Conservation (phyloP, 2,329 filamentous ascomycete genomes). For the Fusarium sp. region DNA sequence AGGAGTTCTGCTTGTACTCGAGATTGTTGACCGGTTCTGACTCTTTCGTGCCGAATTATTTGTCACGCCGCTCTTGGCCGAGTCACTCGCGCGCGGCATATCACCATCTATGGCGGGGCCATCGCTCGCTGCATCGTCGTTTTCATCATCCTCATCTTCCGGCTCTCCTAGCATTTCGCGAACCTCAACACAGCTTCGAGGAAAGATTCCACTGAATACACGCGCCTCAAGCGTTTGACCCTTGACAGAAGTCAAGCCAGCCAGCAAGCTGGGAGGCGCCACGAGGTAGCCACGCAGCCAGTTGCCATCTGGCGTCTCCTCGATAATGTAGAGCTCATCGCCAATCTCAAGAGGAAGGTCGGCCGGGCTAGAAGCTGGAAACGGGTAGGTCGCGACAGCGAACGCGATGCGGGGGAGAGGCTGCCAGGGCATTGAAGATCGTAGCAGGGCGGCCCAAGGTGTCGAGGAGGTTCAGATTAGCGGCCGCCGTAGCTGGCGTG, state of each 20-base stretch:
- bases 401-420: slow-evolving; percentile 97
- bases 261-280: slow-evolving; percentile 90
- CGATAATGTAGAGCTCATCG: slow-evolving; percentile 98
- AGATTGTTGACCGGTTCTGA: slow-evolving; percentile 45
- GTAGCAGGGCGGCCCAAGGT: slow-evolving; percentile 31
- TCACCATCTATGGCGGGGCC: slow-evolving; percentile 43
- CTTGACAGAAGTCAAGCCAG: slow-evolving; percentile 88
- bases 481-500: slow-evolving; percentile 28
- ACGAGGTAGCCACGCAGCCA: slow-evolving; percentile 98
- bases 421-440: slow-evolving; percentile 86
- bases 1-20: slow-evolving; percentile 46
- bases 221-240: slow-evolving; percentile 94
- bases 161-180: slow-evolving; percentile 87
- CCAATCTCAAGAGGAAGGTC: slow-evolving; percentile 97
- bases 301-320: slow-evolving; percentile 89
- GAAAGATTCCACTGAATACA: slow-evolving; percentile 99
- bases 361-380: slow-evolving; percentile 84
- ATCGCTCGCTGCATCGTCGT: slow-evolving; percentile 53
- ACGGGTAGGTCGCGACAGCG: slow-evolving; percentile 95
- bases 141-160: slow-evolving; percentile 66
- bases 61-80: slow-evolving; percentile 65
- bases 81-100: slow-evolving; percentile 57
- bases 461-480: slow-evolving; percentile 31
- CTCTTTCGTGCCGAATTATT: slow-evolving; percentile 52
- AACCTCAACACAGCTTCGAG: slow-evolving; percentile 92